Base-by-base conservation (phyloP, 176 grass and related monocot genomes). In the Secale cereale region DNA sequence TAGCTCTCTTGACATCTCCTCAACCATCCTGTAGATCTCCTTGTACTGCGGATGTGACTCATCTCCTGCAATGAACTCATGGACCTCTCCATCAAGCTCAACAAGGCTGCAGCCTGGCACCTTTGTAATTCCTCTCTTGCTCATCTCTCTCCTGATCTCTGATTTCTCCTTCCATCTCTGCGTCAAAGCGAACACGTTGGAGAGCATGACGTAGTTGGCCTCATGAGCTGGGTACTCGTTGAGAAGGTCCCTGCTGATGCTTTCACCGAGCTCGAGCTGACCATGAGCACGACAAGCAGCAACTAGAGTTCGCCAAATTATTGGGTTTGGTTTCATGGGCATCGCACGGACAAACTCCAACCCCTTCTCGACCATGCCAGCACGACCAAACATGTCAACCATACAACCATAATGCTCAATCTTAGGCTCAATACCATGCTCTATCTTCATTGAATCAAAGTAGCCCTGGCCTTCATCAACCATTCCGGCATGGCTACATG, bases 331-430 rank as follows among this genome's bases (percentile, higher is more conserved):
- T 64, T 94, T 83, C 12, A 90, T 75, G 11, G 90, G 93, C 93
- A 94, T 94, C 6, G n/a, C 74, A 7, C 19, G 80, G 17, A 88
- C 85, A 75, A 92, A 94, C 30, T 92, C 80, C 75, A 92, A 33
- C 3, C 85, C 93, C 32, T 28, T 59, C 12, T 94, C 90, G 0
- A 94, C 70, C 90, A 88, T 83, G 57, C 90, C 93, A 35, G 86
- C 90, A 72, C 82, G 85, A 62, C 93, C 84, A 36, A 92, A 90
- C 87, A 92, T 87, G 83, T 94, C 93, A 16, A 94, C 88, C 82
- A 94, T 92, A 59, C 93, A 92, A 43, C 90, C 90, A 20, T 92
- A 94, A 56, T 94, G 93, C 88, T 92, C 87, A 1, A 94, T 92
- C 87, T 90, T 92, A 45, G 93, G 93, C 37, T 92, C 82, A 26